Evolutionary conservation across 768 basidiomycete genomes (phyloP).

Genomic region (Asterophora lycoperdoides): DNA sequence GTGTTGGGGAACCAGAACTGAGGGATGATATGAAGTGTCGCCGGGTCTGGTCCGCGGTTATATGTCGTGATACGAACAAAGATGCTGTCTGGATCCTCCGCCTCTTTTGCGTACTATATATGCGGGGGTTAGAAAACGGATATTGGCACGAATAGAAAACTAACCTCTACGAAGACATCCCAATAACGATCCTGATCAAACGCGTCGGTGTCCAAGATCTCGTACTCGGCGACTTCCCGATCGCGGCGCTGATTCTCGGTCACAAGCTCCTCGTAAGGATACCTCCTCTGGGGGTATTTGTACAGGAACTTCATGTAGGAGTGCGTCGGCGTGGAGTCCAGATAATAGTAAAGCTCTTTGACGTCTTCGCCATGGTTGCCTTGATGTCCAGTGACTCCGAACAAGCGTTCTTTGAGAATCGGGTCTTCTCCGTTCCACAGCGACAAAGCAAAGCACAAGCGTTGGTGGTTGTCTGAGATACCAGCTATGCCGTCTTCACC

Average conservation of each 20-base stretch:
- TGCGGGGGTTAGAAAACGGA: constrained; percentile 1
- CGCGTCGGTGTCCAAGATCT: constrained; percentile 86
- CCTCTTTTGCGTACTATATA: constrained; percentile 92
- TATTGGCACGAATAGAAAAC: constrained; percentile 21
- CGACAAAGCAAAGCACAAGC: constrained; percentile 84
- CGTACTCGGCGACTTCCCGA: constrained; percentile 86
- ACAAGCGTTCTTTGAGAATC: constrained; percentile 95
- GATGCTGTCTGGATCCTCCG: constrained; percentile 80
- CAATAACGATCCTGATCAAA: constrained; percentile 95
- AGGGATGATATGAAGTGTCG: constrained; percentile 90
- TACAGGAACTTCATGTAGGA: constrained; percentile 99
- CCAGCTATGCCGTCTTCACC: constrained; percentile 98
- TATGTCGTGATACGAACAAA: constrained; percentile 95
- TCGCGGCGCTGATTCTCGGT: constrained; percentile 76
- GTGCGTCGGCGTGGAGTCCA: constrained; percentile 97
- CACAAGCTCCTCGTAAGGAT: constrained; percentile 93
- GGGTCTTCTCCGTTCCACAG: constrained; percentile 95
- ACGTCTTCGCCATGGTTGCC: constrained; percentile 99
- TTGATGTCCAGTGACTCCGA: constrained; percentile 94
- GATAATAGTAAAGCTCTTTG: constrained; percentile 98
- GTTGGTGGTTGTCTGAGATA: constrained; percentile 95
- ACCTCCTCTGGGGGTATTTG: constrained; percentile 93
- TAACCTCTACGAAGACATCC: constrained; percentile 97
- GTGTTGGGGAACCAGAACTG: constrained; percentile 98
- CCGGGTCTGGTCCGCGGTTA: constrained; percentile 94